Base-by-base conservation (phyloP, 1,139 yeast species). In the Waltiozyma sp. region DNA sequence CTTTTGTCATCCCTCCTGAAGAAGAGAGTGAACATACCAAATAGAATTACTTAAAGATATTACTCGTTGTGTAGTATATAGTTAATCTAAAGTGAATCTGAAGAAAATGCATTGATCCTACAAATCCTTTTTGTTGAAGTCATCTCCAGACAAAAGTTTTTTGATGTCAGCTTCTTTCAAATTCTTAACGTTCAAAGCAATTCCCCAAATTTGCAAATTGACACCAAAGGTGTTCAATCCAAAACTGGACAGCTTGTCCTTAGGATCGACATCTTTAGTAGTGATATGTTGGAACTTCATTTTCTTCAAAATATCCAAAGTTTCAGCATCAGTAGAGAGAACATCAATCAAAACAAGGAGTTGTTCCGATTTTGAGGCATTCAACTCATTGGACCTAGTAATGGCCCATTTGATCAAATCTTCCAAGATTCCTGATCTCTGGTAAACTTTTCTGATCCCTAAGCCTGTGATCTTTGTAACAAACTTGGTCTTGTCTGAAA, bases 1-100 rank as follows among this genome's bases (percentile, higher is more conserved):
- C 95, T 0, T 87, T 86, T 54, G 69, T 70, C 11, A 80, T 81
- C 14, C 89, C 91, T 8, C 77, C 75, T 14, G 80, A 75, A 45
- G 75, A 69, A 52, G 47, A 44, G 40, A 40, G 45, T 23, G 49
- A 48, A 33, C 50, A 48, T 33, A 16, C 33, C 10, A 16, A 33
- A 9, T 33, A 31, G 18, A 31, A 7, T 4, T 9, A 31, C 3
- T n/a, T n/a, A n/a, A n/a, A n/a, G n/a, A n/a, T n/a, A n/a, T n/a
- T n/a, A n/a, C n/a, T n/a, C n/a, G n/a, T n/a, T n/a, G n/a, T n/a
- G n/a, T n/a, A n/a, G n/a, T n/a, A n/a, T n/a, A n/a, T n/a, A n/a
- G n/a, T n/a, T n/a, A n/a, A n/a, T n/a, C n/a, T n/a, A n/a, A n/a
- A n/a, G n/a, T n/a, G n/a, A n/a, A n/a, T n/a, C n/a, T n/a, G n/a